Conservation (phyloP, 345 rosid genomes). For the thale cress (Arabidopsis thaliana) region TAIR10.1 NC_003071.7:7794501-7795000, state of each 20-base stretch:
- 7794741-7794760: conserved; percentile 99
- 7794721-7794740: conserved; percentile 92
- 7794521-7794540: conserved; percentile 12
- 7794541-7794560: conserved; percentile 70
- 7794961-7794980: conserved; percentile 96
- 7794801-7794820: conserved; percentile 16
- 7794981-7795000: conserved; percentile 96
- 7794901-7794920: conserved; percentile 89
- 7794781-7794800: conserved; percentile 43
- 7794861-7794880: conserved; percentile 99
- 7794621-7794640: conserved; percentile 93
- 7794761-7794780: conserved; percentile 99
- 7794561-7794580: conserved; percentile 90
- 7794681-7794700: conserved; percentile 92
- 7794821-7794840: conserved; percentile 6
- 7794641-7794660: conserved; percentile 97
- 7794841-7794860: conserved; percentile 9
- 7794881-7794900: conserved; percentile 99
- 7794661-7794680: conserved; percentile 92
- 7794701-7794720: conserved; percentile 89
- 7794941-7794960: conserved; percentile 98
- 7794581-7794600: conserved; percentile 94
- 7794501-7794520: conserved; percentile 20
- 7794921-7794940: conserved; percentile 99
- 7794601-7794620: conserved; percentile 90